A percentile compares a stretch with the other conserved stretches of the same genome.
phyloP scores from a whole-genome alignment of 495 filamentous ascomycete genomes.

The Aspergillus sclerotiicarbonarius region DNA sequence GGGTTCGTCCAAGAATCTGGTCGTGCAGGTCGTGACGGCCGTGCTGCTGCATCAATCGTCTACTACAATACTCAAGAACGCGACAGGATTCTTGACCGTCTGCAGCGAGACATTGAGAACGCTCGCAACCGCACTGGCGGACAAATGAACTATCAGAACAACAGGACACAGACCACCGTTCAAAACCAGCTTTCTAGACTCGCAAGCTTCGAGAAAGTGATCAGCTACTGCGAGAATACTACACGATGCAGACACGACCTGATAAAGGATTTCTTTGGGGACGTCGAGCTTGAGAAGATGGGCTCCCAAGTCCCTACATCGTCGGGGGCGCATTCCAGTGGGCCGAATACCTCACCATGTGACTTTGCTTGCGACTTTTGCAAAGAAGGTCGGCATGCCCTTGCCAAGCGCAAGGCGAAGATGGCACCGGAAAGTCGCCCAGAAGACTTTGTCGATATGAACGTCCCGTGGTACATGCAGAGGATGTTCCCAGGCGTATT shows the following conservation, averaged over 20 bases:
- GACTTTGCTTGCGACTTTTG: slow-evolving; percentile 89
- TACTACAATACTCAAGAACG: slow-evolving; percentile 86
- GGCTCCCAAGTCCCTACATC: slow-evolving; percentile 34
- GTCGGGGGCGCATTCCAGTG: background rate
- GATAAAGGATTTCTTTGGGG: slow-evolving; percentile 81
- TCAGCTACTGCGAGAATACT: slow-evolving; percentile 79
- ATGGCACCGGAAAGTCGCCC: slow-evolving; percentile 25
- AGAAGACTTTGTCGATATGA: slow-evolving; percentile 16
- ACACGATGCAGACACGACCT: slow-evolving; percentile 69
- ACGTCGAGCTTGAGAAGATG: slow-evolving; percentile 48
- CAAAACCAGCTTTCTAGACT: slow-evolving; percentile 40
- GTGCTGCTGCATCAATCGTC: slow-evolving; percentile 78
- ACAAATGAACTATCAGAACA: slow-evolving; percentile 16
- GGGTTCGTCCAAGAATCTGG: slow-evolving; percentile 96
- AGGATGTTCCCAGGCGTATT: slow-evolving; percentile 21
- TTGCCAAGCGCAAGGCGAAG: slow-evolving; percentile 60
- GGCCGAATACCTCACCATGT: slow-evolving; percentile 48
- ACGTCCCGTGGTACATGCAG: slow-evolving; percentile 18
- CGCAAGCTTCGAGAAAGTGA: slow-evolving; percentile 55
- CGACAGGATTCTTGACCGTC: slow-evolving; percentile 63
- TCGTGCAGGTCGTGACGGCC: slow-evolving; percentile 84
- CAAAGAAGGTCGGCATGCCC: slow-evolving; percentile 62
- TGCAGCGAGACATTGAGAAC: slow-evolving; percentile 37
- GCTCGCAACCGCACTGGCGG: slow-evolving; percentile 34
- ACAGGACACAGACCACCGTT: slow-evolving; percentile 22